Conservation (phyloP, 2,329 filamentous ascomycete genomes). For the Pseudogymnoascus destructans region DNA sequence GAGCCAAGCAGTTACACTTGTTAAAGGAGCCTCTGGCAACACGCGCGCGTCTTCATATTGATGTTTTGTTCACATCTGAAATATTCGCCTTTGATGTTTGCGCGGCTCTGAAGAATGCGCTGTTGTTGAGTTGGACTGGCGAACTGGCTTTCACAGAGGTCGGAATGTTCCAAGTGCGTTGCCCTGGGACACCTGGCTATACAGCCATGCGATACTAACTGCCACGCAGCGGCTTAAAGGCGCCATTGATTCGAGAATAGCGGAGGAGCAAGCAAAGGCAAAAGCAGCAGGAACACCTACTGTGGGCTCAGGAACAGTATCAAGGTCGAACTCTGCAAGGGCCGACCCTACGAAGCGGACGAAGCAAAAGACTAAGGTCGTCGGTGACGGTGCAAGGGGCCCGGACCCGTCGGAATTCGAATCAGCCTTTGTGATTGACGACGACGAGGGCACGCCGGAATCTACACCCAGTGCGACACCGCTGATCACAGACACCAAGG, state of each 20-base stretch:
- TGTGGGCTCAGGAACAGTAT: slow-evolving; percentile 32
- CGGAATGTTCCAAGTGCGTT: slow-evolving; percentile 26
- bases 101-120: background rate
- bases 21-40: background rate
- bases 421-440: slow-evolving; percentile 73
- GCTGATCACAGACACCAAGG: slow-evolving; percentile 31
- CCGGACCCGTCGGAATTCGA: slow-evolving; percentile 84
- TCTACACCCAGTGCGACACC: slow-evolving; percentile 50
- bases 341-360: slow-evolving; percentile 16
- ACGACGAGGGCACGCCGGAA: slow-evolving; percentile 47
- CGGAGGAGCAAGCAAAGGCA: slow-evolving; percentile 73
- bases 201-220: background rate
- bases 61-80: background rate
- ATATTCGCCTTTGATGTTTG: background rate
- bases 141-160: background rate
- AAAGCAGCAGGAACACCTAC: slow-evolving; percentile 29
- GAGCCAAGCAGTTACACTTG: background rate
- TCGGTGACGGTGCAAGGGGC: slow-evolving; percentile 17
- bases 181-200: background rate
- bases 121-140: background rate
- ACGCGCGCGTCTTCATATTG: background rate
- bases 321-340: slow-evolving; percentile 31
- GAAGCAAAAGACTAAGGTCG: slow-evolving; percentile 20
- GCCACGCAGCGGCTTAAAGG: slow-evolving; percentile 58
- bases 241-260: slow-evolving; percentile 74